Evolutionary conservation across 768 basidiomycete genomes (phyloP).

Genomic region (Macrolepiota albuminosa): DNA sequence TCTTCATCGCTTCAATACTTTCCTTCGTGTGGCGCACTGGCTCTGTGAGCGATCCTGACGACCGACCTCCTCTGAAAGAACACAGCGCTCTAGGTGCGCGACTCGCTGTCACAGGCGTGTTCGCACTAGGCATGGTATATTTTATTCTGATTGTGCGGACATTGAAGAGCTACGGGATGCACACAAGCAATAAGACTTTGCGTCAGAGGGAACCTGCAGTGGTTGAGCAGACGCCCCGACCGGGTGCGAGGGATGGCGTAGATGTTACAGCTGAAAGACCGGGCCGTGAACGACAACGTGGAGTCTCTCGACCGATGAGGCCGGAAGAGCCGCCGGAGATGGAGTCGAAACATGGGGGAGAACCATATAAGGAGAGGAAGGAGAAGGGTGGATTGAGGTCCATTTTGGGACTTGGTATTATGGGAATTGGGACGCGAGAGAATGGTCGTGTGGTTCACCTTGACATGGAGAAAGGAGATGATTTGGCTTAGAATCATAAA

Average conservation of each 20-base stretch:
- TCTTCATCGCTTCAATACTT: constrained; percentile 58
- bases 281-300: constrained; percentile 22
- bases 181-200: constrained; percentile 12
- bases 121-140: constrained; percentile 57
- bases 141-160: constrained; percentile 58
- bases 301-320: constrained; percentile 10
- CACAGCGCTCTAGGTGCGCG: constrained; percentile 45
- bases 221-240: constrained; percentile 3
- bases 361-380: background rate
- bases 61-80: constrained; percentile 31
- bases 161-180: constrained; percentile 52
- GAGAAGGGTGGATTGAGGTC: constrained; percentile 3
- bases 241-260: constrained; percentile 10
- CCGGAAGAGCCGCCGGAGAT: constrained; percentile 9
- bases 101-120: constrained; percentile 47
- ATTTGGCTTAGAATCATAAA: background rate
- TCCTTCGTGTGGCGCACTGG: constrained; percentile 72
- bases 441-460: background rate
- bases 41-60: constrained; percentile 33
- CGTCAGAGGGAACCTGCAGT: constrained; percentile 3
- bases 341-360: background rate
- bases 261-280: constrained; percentile 21
- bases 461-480: background rate
- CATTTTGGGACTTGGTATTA: background rate
- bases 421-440: background rate